These are phyloP conservation scores for Dendrobium nobile DNA, from an alignment of 106 monocot genomes.

Conservation along the genomic window DNA sequence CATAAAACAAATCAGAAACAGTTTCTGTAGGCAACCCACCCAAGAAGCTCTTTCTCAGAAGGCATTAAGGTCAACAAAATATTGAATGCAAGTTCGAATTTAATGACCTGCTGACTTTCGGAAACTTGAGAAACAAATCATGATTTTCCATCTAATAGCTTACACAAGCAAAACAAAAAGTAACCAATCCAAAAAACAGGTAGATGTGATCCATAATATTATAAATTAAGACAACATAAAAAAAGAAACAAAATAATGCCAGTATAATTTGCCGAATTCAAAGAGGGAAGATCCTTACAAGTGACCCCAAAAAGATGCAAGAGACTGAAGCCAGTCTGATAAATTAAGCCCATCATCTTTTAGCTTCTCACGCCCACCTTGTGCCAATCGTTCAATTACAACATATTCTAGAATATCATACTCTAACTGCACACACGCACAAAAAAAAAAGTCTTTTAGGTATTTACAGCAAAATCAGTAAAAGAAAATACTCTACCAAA, in stretches of 20 bases:
- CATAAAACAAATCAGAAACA: not conserved
- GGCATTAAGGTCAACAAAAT: not conserved
- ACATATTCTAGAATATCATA: conserved; percentile 97
- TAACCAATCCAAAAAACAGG: not conserved
- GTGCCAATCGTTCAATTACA: conserved; percentile 92
- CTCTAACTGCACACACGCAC: conserved; percentile 53
- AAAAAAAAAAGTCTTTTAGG: not conserved
- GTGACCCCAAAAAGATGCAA: conserved; percentile 99
- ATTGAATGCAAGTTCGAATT: not conserved
- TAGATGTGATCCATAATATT: not conserved
- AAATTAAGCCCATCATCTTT: conserved; percentile 98
- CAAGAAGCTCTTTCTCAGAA: not conserved
- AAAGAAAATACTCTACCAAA: conserved; percentile 1
- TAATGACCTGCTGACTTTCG: not conserved
- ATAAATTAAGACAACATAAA: not conserved
- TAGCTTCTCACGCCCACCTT: conserved; percentile 88
- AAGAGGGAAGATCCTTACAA: conserved; percentile 49
- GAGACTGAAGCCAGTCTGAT: conserved; percentile 98
- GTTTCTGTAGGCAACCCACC: not conserved
- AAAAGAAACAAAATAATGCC: not conserved
- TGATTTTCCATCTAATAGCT: not conserved
- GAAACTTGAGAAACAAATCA: not conserved
- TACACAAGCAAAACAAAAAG: not conserved
- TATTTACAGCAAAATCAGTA: not conserved
- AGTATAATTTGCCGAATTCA: not conserved